phyloP scores from a whole-genome alignment of 352 stramenopile species.

The Phytophthora pluvialis region DNA sequence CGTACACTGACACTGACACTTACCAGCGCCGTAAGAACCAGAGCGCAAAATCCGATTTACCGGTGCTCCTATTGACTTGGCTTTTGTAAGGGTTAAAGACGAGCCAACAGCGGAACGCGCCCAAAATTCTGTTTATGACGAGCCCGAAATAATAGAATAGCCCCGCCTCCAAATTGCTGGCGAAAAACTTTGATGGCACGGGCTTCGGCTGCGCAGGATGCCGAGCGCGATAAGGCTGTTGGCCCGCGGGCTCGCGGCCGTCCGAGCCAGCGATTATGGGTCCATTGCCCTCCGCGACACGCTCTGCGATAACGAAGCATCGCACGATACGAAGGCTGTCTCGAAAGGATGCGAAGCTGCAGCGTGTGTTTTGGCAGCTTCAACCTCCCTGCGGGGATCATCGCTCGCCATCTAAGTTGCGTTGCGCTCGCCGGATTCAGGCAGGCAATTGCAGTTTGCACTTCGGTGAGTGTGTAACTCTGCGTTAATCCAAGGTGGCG shows the following conservation, averaged over 20 bases:
- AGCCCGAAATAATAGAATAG: constrained; percentile 31
- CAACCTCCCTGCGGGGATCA: constrained; percentile 8
- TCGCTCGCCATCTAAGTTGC: constrained; percentile 18
- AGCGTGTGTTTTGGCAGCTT: not conserved
- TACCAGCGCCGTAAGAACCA: no score
- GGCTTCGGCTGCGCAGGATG: not conserved
- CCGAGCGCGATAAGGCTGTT: constrained; percentile 1
- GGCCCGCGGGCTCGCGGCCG: not conserved
- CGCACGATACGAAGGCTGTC: not conserved
- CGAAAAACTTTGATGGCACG: constrained; percentile 1
- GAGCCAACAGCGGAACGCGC: constrained; percentile 1
- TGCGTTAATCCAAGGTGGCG: constrained; percentile 10
- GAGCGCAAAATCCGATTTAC: constrained; percentile 2
- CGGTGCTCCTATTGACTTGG: constrained; percentile 16
- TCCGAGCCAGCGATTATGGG: not conserved
- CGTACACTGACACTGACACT: no score
- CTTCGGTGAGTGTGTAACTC: constrained; percentile 11
- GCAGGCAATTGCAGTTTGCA: constrained; percentile 3
- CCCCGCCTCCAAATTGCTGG: constrained; percentile 4
- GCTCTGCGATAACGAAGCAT: not conserved
- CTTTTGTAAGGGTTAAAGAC: constrained; percentile 16
- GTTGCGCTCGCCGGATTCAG: constrained; percentile 14
- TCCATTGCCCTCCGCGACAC: constrained; percentile 15
- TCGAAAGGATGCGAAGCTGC: not conserved
- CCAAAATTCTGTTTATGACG: constrained; percentile 21